Evolutionary conservation across 202 grass and related monocot genomes (phyloP), one percentile per base, ranked within the genome.

Genomic region (Carex arenaria): DNA sequence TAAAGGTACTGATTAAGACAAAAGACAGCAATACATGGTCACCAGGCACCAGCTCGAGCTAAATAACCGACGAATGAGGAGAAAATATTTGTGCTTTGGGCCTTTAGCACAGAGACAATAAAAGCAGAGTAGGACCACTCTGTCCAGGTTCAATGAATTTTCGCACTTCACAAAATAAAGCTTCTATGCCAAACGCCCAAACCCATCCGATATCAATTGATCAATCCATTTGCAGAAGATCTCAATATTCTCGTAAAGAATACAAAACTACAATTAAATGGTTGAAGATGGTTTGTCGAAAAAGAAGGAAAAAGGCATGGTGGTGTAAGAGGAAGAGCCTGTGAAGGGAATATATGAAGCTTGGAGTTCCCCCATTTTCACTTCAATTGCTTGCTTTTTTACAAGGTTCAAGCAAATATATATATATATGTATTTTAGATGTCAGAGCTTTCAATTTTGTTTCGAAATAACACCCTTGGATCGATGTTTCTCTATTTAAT

Each of bases 331-430:
- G 26, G 26, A 71, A 47, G 67, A 55, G 28, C 23, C 34, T 76
- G 17, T 52, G 20, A 54, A 76, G 18, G 51, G 23, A 76, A 72
- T n/a, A n/a, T n/a, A n/a, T 72, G 40, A 47, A 54, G 26, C 72
- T 34, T 56, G 72, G 72, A 76, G 72, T 76, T 76, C 51, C 72
- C 72, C 15, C 72, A 0, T 76, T 56, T 57, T 76, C 72, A 76
- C 72, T 76, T 76, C 72, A 76, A 18, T 76, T 76, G 51, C 51
- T 76, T 76, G 13, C 13, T 5, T 23, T 53, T 53, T 31, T 26
- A 15, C 51, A 76, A 76, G 51, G 72, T 76, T 34, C 26, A 76
- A 76, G 72, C 72, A 76, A 75, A 75, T 45, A 45, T 45, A 47
- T 28, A 38, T 38, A 0, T 0, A 26, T 38, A 1, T 72, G 69